Conservation (phyloP, 768 basidiomycete genomes). For the Pulveroboletus frians region DNA sequence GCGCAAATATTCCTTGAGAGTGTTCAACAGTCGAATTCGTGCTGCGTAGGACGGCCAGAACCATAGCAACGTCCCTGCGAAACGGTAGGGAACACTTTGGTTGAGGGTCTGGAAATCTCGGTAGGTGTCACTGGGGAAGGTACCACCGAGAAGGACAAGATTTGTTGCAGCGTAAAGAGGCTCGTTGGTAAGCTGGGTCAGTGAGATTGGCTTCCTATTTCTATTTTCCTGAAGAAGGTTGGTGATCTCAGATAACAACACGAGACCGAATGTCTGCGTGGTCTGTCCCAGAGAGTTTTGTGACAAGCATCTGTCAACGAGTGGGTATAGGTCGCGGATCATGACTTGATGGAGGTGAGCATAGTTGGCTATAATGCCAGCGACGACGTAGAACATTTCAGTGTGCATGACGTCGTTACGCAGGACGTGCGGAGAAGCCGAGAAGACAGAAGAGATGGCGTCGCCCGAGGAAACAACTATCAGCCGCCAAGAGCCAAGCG, state of each 20-base stretch:
- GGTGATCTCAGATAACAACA: slow-evolving; percentile 11
- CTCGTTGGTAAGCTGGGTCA: slow-evolving; percentile 12
- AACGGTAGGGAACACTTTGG: slow-evolving; percentile 17
- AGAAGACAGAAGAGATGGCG: slow-evolving; percentile 10
- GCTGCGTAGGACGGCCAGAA: slow-evolving; percentile 14
- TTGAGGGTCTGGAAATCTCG: slow-evolving; percentile 17
- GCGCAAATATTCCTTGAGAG: slow-evolving; percentile 13
- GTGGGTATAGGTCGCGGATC: slow-evolving; percentile 18
- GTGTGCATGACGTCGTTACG: slow-evolving; percentile 8
- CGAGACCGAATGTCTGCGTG: slow-evolving; percentile 8
- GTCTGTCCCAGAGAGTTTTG: slow-evolving; percentile 10
- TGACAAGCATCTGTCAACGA: slow-evolving; percentile 18
- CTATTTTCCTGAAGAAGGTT: neutral
- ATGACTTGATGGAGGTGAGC: slow-evolving; percentile 13
- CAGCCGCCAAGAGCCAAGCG: slow-evolving; percentile 16
- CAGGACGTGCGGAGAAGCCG: slow-evolving; percentile 2
- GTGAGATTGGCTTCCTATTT: slow-evolving; percentile 4
- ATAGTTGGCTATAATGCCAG: slow-evolving; percentile 7
- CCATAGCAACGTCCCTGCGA: slow-evolving; percentile 11
- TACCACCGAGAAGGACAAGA: slow-evolving; percentile 13
- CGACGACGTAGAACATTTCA: slow-evolving; percentile 11
- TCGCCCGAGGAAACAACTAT: slow-evolving; percentile 14
- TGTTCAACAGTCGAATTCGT: slow-evolving; percentile 4
- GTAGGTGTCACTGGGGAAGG: slow-evolving; percentile 19
- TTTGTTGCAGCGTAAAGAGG: slow-evolving; percentile 20